These are phyloP conservation scores for Porogramme epimiltina DNA, from an alignment of 1,284 basidiomycete species.

Conservation along the genomic window DNA sequence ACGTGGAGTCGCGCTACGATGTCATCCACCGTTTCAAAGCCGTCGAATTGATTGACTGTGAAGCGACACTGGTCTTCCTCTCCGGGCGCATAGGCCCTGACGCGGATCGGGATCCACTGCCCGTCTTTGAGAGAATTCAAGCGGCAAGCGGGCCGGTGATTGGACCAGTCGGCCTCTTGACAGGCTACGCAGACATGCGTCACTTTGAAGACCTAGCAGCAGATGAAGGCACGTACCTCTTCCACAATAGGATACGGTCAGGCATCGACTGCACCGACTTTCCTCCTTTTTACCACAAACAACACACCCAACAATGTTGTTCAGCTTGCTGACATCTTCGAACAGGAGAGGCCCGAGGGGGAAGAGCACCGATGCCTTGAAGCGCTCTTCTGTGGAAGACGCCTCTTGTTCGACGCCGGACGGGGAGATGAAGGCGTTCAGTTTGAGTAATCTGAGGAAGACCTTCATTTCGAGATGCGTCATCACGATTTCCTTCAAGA, in stretches of 20 bases:
- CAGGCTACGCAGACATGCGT: slow-evolving; percentile 32
- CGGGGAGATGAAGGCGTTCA: slow-evolving; percentile 36
- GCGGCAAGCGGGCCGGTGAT: slow-evolving; percentile 41
- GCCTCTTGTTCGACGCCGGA: slow-evolving; percentile 25
- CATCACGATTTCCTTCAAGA: slow-evolving; percentile 13
- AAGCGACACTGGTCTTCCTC: slow-evolving; percentile 11
- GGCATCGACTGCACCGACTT: slow-evolving; percentile 39
- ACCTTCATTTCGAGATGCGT: slow-evolving; percentile 36
- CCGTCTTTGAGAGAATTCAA: slow-evolving; percentile 43
- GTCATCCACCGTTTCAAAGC: neutral
- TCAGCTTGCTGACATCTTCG: slow-evolving; percentile 38
- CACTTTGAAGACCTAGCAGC: neutral
- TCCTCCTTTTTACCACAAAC: slow-evolving; percentile 37
- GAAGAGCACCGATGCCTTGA: slow-evolving; percentile 37
- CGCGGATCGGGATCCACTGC: slow-evolving; percentile 37
- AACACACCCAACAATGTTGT: slow-evolving; percentile 38
- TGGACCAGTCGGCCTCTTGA: slow-evolving; percentile 41
- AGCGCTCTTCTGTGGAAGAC: slow-evolving; percentile 26
- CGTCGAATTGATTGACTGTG: slow-evolving; percentile 16
- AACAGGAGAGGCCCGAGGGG: slow-evolving; percentile 41
- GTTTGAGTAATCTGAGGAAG: slow-evolving; percentile 31
- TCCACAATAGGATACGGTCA: slow-evolving; percentile 40
- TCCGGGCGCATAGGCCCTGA: slow-evolving; percentile 21
- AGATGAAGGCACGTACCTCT: slow-evolving; percentile 24
- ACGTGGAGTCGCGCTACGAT: neutral